phyloP scores from a whole-genome alignment of 176 grass and related monocot species.

The Carex pumila region DNA sequence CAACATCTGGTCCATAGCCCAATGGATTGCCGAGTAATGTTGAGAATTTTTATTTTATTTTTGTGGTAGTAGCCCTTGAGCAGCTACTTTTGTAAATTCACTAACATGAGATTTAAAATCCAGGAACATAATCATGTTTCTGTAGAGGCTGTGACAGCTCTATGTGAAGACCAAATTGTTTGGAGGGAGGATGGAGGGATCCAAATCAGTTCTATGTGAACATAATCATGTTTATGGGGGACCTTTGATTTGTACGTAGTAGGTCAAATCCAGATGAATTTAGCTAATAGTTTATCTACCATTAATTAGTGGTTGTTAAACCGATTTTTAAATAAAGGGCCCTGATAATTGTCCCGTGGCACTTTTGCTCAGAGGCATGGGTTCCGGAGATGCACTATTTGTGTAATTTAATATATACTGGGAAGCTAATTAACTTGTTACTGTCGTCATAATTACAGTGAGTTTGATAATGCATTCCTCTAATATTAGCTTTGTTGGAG shows the following conservation, averaged over 20 bases:
- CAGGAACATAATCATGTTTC: too few species aligned
- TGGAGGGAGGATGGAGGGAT: slow-evolving; percentile 48
- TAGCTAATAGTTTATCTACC: slow-evolving; percentile 10
- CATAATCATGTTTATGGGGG: background rate
- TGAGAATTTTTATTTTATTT: too few species aligned
- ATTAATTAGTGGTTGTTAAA: background rate
- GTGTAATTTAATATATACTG: background rate
- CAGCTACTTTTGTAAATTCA: too few species aligned
- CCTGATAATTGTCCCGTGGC: background rate
- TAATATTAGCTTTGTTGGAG: background rate
- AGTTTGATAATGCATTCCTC: background rate
- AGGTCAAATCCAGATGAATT: slow-evolving; percentile 17
- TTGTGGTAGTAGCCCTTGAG: too few species aligned
- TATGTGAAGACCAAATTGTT: slow-evolving; percentile 58
- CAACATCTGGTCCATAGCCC: too few species aligned
- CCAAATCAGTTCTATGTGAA: too few species aligned
- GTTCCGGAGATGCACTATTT: background rate
- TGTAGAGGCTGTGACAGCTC: slow-evolving; percentile 15
- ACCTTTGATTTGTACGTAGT: slow-evolving; percentile 22
- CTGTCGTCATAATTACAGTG: background rate
- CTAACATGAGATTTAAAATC: too few species aligned
- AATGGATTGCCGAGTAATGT: too few species aligned
- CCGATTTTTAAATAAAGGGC: too few species aligned
- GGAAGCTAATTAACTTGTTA: background rate
- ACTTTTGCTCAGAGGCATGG: slow-evolving; percentile 15